A percentile compares a stretch with the other conserved stretches of the same genome.
Evolutionary conservation across 495 filamentous ascomycete species (phyloP).

Genomic region (Chaetomium tenue): DNA sequence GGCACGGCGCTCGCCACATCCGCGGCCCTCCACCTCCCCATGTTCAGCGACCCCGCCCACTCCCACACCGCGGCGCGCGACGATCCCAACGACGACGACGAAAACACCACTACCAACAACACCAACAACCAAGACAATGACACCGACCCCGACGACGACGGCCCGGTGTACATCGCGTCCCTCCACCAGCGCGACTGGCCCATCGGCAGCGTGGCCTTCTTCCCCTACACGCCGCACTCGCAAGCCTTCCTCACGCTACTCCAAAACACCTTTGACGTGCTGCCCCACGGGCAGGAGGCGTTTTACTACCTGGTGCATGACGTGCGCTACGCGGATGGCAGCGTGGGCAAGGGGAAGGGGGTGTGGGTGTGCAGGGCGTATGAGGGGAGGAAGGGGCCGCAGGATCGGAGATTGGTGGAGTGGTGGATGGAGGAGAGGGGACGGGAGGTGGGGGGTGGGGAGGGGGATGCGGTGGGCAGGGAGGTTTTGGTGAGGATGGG

Average conservation of each 20-base stretch:
- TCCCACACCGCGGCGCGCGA: not conserved
- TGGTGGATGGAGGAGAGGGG: not conserved
- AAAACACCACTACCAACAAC: not conserved
- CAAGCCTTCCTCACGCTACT: not conserved
- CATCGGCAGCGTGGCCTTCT: slow-evolving; percentile 2
- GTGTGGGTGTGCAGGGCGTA: slow-evolving; percentile 12
- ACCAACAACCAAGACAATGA: not conserved
- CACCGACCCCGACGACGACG: not conserved
- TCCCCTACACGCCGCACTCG: not conserved
- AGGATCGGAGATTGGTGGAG: not conserved
- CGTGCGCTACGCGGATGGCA: not conserved
- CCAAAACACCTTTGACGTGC: not conserved
- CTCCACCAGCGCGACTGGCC: slow-evolving; percentile 13
- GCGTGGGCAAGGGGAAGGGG: not conserved
- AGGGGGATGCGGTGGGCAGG: not conserved
- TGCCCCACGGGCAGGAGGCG: slow-evolving; percentile 6
- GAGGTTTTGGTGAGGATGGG: slow-evolving; percentile 13
- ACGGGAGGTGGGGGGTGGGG: not conserved
- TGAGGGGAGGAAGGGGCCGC: slow-evolving; percentile 10
- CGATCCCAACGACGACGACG: not conserved
- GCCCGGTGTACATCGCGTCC: not conserved
- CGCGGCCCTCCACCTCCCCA: not conserved
- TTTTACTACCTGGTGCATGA: slow-evolving; percentile 5
- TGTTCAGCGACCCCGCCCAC: not conserved
- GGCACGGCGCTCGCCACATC: not conserved